Evolutionary conservation across 2,329 filamentous ascomycete genomes (phyloP).

Genomic region (Colletotrichum ledebouriae): DNA sequence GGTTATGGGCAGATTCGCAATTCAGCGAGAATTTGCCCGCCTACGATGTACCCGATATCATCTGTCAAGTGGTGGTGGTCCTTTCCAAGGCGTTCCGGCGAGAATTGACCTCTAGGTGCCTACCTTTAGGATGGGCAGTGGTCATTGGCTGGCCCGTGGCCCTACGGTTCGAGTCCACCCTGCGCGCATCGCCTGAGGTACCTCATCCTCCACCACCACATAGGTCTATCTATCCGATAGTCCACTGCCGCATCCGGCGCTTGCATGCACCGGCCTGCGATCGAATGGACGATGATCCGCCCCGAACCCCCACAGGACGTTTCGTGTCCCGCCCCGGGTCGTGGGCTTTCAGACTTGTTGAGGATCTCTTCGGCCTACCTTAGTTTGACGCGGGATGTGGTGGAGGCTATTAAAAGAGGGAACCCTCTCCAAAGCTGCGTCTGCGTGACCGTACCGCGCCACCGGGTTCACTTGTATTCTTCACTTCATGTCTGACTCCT

Average conservation of each 20-base stretch:
- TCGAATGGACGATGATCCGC: constrained; percentile 40
- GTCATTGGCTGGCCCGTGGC: constrained; percentile 30
- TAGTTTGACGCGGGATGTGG: constrained; percentile 9
- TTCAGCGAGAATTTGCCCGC: constrained; percentile 42
- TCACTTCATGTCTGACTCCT: background rate
- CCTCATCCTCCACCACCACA: background rate
- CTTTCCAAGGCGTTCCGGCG: constrained; percentile 37
- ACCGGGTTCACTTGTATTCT: background rate
- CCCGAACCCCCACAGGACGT: constrained; percentile 38
- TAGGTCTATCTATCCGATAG: background rate
- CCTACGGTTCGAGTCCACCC: constrained; percentile 5
- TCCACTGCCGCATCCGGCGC: constrained; percentile 30
- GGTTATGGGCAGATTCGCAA: constrained; percentile 19
- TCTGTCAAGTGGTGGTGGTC: constrained; percentile 4
- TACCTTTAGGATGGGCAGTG: background rate
- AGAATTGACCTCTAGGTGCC: constrained; percentile 34
- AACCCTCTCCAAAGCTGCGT: background rate
- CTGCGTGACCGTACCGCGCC: background rate
- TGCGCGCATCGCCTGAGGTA: background rate
- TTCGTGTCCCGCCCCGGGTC: constrained; percentile 38
- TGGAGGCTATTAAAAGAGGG: constrained; percentile 19
- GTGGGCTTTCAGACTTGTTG: constrained; percentile 8
- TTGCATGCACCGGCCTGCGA: constrained; percentile 39
- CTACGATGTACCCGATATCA: background rate
- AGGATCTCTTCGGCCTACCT: constrained; percentile 12